phyloP scores from a whole-genome alignment of 495 filamentous ascomycete species.

The Penicillium egyptiacum region DNA sequence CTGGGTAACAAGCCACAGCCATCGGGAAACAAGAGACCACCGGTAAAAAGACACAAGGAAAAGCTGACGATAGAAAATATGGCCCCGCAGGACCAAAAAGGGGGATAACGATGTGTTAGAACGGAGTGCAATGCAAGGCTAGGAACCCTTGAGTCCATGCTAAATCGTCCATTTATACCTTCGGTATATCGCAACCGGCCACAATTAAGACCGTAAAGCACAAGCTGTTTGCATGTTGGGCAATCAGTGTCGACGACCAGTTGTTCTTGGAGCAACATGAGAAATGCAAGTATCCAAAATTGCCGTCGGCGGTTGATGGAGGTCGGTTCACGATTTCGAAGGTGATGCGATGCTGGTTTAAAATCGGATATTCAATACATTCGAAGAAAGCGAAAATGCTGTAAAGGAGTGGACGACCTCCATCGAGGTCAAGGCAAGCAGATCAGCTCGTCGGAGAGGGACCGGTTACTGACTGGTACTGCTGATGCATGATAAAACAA shows the following conservation, averaged over 20 bases:
- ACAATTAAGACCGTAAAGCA: background rate
- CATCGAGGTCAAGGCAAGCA: constrained; percentile 7
- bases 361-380: constrained; percentile 23
- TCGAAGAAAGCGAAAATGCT: constrained; percentile 14
- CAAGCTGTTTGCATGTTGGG: background rate
- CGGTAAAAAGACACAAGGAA: constrained; percentile 5
- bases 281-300: background rate
- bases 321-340: background rate
- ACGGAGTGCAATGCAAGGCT: constrained; percentile 10
- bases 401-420: constrained; percentile 27
- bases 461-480: constrained; percentile 7
- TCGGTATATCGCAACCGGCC: constrained; percentile 4
- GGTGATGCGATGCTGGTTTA: constrained; percentile 3
- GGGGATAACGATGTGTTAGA: constrained; percentile 5
- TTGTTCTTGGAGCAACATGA: background rate
- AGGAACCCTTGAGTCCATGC: constrained; percentile 2
- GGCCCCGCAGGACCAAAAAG: constrained; percentile 12
- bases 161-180: constrained; percentile 10
- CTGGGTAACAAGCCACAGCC: constrained; percentile 2
- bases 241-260: background rate
- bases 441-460: background rate
- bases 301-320: background rate
- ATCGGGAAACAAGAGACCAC: constrained; percentile 4
- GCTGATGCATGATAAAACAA: constrained; percentile 22
- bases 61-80: constrained; percentile 4